Base-by-base conservation (phyloP, 164 flowering plant genomes). In the Aristolochia contorta region DNA sequence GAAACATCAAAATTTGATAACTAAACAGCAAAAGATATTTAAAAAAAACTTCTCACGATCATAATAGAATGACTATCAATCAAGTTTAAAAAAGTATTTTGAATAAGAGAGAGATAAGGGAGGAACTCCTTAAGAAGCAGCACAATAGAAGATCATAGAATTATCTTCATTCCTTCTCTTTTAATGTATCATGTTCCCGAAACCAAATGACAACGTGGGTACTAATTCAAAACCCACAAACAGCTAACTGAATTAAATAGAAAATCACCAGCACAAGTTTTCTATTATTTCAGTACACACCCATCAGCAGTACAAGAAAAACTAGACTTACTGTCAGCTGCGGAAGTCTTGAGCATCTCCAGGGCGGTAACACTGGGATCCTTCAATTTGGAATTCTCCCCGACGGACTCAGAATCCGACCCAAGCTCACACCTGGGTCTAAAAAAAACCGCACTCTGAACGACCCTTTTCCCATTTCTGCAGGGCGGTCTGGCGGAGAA, bases 271-370 rank as follows among this genome's bases (percentile, higher is more conserved):
- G n/a, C 24, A 24, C 3, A 16, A 24, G 33, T 16, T 19, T 55
- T 13, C 18, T 27, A 27, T 32, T 19, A 4, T 16, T 10, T 8
- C 45, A 56, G 1, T 6, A 27, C 18, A 30, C 33, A 41, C 3
- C 14, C 23, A 12, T n/a, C n/a, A 12, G 25, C 63, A 16, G 21
- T 18, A 24, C 2, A 24, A 47, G n/a, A 30, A 33, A 16, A 18
- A 56, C 16, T 24, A 8, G 25, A 66, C 82, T 46, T 72, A 91
- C 98, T 65, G 64, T 89, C 98, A 64, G 75, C 86, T 0, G 78
- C 93, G 7, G 92, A 84, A 21, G 80, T 71, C 74, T 89, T 89
- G 76, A 92, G 93, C 80, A 74, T 86, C 58, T 89, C 92, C 37
- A 92, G 91, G 60, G 90, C 91, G 23, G 91, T 76, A 57, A 85